These are phyloP conservation scores for Mayamaea pseudoterrestris DNA, from an alignment of 108 stramenopile genomes.

Conservation along the genomic window DNA sequence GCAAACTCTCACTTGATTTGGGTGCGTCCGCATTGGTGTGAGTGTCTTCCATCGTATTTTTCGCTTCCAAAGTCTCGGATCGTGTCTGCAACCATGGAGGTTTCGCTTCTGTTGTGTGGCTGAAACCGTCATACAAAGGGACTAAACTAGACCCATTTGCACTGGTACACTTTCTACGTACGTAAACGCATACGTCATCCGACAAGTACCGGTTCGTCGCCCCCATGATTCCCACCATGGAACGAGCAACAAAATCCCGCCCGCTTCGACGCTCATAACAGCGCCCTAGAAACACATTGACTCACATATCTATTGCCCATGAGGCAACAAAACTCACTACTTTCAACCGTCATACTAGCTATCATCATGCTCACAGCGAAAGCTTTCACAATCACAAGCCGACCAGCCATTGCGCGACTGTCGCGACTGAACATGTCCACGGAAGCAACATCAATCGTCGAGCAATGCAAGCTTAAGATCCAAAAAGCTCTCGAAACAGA, in stretches of 20 bases:
- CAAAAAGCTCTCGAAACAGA: slow-evolving; percentile 53
- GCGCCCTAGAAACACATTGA: too few relatives aligned
- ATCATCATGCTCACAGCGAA: too few relatives aligned
- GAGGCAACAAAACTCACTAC: too few relatives aligned
- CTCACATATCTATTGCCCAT: too few relatives aligned
- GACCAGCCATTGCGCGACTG: too few relatives aligned
- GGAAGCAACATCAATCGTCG: slow-evolving; percentile 68
- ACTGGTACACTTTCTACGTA: neutral
- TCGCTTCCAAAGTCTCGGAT: neutral
- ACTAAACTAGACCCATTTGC: neutral
- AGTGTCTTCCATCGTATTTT: neutral
- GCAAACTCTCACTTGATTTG: neutral
- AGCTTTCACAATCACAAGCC: too few relatives aligned
- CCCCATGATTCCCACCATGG: too few relatives aligned
- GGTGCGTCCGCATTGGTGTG: neutral
- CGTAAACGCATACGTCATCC: neutral
- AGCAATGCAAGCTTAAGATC: slow-evolving; percentile 60
- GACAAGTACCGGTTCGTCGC: neutral
- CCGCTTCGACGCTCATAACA: too few relatives aligned
- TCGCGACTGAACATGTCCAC: too few relatives aligned
- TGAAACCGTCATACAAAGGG: neutral
- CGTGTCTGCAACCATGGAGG: neutral
- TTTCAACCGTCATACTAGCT: too few relatives aligned
- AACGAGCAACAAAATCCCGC: too few relatives aligned
- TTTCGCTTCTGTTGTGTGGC: neutral